These are phyloP conservation scores for Ulota crispa DNA, from an alignment of 225 moss, liverwort and hornwort genomes.

Conservation along the genomic window DNA sequence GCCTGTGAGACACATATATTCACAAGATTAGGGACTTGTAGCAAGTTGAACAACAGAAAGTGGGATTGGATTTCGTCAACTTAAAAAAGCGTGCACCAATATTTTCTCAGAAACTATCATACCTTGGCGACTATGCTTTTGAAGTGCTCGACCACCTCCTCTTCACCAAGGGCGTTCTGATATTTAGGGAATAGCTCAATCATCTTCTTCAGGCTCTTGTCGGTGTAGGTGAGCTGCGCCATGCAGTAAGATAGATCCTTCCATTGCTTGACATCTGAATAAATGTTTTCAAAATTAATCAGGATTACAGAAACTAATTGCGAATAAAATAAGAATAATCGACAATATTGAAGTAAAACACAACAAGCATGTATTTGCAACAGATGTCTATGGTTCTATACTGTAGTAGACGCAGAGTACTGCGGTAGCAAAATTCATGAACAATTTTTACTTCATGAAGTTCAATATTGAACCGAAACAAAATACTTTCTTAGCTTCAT, in stretches of 20 bases:
- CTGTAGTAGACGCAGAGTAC: background rate
- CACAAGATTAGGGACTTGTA: constrained; percentile 20
- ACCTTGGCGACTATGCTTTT: constrained; percentile 82
- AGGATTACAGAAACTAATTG: constrained; percentile 16
- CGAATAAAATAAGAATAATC: background rate
- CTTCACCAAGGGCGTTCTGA: constrained; percentile 83
- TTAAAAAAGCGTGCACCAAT: background rate
- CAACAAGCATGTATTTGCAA: background rate
- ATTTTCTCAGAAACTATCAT: background rate
- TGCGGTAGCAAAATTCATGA: background rate
- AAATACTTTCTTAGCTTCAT: constrained; percentile 2
- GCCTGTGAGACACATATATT: constrained; percentile 47
- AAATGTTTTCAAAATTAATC: constrained; percentile 6
- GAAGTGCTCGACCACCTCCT: constrained; percentile 80
- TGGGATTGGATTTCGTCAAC: background rate
- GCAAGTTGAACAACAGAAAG: constrained; percentile 9
- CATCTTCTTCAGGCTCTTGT: constrained; percentile 77
- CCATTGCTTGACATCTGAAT: constrained; percentile 86
- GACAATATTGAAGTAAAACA: constrained; percentile 7
- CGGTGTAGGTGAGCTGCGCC: constrained; percentile 74
- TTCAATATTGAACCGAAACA: background rate
- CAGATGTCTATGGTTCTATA: background rate
- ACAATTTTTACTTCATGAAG: background rate
- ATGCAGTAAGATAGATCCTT: constrained; percentile 87
- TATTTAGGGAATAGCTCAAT: constrained; percentile 80